These are phyloP conservation scores for Adansonia grandidieri DNA, from an alignment of 441 rosid genomes.

Conservation along the genomic window DNA sequence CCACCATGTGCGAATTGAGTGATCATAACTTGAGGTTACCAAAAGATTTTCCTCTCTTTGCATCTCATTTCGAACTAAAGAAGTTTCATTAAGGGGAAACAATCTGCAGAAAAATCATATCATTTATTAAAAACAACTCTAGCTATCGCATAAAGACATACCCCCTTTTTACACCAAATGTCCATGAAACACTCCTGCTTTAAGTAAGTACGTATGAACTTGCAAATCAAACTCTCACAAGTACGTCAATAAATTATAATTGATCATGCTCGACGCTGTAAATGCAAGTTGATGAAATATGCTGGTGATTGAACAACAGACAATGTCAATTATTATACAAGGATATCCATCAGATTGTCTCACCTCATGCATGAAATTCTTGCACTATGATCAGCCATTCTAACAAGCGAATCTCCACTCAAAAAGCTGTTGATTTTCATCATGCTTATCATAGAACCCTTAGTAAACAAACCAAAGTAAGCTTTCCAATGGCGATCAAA, in stretches of 20 bases:
- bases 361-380: conserved; percentile 76
- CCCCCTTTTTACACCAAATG: neutral
- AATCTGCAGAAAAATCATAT: conserved; percentile 42
- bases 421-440: conserved; percentile 34
- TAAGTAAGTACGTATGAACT: neutral
- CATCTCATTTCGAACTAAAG: conserved; percentile 43
- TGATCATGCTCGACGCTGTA: neutral
- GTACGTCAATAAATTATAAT: neutral
- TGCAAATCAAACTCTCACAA: neutral
- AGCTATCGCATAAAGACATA: neutral
- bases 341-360: conserved; percentile 24
- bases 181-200: neutral
- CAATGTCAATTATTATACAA: neutral
- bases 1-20: conserved; percentile 75
- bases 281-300: neutral
- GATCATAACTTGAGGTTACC: conserved; percentile 65
- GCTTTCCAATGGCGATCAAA: neutral
- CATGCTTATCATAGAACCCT: conserved; percentile 49
- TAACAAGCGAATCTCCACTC: conserved; percentile 27
- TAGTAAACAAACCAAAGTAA: neutral
- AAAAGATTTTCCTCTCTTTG: conserved; percentile 50
- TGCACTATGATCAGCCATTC: conserved; percentile 55
- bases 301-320: neutral
- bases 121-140: conserved; percentile 21
- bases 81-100: conserved; percentile 50